phyloP scores from a whole-genome alignment of 176 grass and related monocot genomes.

The Paspalum vaginatum region DNA sequence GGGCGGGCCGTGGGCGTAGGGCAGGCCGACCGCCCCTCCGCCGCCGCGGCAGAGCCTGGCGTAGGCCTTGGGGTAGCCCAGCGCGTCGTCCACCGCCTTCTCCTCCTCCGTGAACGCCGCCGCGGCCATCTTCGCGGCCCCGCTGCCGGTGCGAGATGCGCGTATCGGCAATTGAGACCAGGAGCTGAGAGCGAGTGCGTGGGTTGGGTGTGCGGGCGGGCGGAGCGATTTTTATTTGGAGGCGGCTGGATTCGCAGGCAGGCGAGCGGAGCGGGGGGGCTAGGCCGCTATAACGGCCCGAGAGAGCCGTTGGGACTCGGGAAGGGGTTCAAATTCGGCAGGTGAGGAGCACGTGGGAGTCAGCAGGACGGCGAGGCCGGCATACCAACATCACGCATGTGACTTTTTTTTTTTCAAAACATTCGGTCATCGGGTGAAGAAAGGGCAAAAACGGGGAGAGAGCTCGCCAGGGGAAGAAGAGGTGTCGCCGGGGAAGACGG shows the following conservation, averaged over 20 bases:
- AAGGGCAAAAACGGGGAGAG: too few species aligned
- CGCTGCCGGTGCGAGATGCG: background rate
- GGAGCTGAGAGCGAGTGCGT: background rate
- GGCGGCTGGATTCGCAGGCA: background rate
- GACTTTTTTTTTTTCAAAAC: too few species aligned
- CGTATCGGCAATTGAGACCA: background rate
- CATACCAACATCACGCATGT: too few species aligned
- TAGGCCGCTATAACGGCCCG: constrained; percentile 53
- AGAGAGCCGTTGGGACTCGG: constrained; percentile 52
- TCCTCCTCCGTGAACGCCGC: constrained; percentile 78
- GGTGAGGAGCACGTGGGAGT: constrained; percentile 7
- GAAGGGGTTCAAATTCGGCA: constrained; percentile 51
- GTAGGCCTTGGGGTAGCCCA: constrained; percentile 88
- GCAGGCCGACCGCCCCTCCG: constrained; percentile 19
- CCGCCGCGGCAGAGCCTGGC: constrained; percentile 71
- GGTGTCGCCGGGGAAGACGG: too few species aligned
- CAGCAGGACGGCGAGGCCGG: background rate
- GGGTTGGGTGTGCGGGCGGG: background rate
- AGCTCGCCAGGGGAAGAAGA: too few species aligned
- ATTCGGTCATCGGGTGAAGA: too few species aligned
- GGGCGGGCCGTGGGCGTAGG: constrained; percentile 76
- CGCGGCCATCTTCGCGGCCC: background rate
- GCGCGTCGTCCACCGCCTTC: constrained; percentile 67
- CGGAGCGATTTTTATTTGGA: background rate
- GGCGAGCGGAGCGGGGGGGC: constrained; percentile 31